Base-by-base conservation (phyloP, 2,329 filamentous ascomycete genomes). In the Trichoderma aggressivum region DNA sequence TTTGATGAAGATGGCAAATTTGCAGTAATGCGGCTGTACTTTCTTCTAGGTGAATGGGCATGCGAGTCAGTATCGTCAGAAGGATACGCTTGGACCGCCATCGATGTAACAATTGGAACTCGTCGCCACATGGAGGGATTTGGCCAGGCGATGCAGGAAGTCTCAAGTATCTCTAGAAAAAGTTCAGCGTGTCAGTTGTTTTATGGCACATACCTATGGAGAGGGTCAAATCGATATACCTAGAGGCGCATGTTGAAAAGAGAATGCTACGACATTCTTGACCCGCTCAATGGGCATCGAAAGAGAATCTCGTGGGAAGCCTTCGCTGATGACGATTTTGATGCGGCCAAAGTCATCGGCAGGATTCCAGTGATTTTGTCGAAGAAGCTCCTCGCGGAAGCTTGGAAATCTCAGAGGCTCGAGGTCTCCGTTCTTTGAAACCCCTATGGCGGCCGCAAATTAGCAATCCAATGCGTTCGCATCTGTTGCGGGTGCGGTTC, bases 171-270 rank as follows among this genome's bases (percentile, higher is more conserved):
- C 55, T 92, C 93, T 80, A 12, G 7, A 12, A 26, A 21, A 56
- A 24, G 0, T 18, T 21, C 10, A 18, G 3, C 18, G 3, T 12
- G 56, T 59, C 18, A 34, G 56, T 14, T 21, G 34, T n/a, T 3
- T 34, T 14, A 7, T 4, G 7, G 3, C 5, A 24, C 18, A 21
- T 18, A n/a, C 4, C 21, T 10, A 7, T 28, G 10, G 3, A 24
- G 10, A 53, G 18, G 6, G 21, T 18, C 7, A 28, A 21, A 24
- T 30, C 28, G 39, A 53, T 12, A 5, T 82, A 95, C 93, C 86
- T 69, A 92, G 81, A 1, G 94, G 93, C 39, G 92, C 94, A 83
- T 96, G 92, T 77, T 96, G 92, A 76, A 97, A 97, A 1, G 93
- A 91, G 80, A 97, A 96, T 16, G 88, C 87, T 28, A 94, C 87